Conservation (phyloP, 352 stramenopile genomes). For the Phytophthora citrophthora region DNA sequence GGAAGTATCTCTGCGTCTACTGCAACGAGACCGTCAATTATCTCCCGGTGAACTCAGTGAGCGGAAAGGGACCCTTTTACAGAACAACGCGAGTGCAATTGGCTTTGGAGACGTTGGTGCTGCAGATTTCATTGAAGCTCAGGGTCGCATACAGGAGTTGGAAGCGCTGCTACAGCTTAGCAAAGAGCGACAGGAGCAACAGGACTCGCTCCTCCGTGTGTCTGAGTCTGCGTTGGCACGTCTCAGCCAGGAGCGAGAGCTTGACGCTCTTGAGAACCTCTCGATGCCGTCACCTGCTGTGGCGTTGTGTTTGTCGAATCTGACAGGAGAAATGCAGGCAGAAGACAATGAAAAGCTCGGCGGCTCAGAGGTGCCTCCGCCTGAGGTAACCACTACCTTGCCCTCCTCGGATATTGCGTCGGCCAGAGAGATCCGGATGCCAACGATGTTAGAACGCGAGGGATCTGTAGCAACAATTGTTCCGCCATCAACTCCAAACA, state of each 20-base stretch:
- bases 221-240: conserved; percentile 60
- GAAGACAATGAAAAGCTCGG: conserved; percentile 8
- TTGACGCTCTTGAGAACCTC: conserved; percentile 45
- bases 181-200: conserved; percentile 60
- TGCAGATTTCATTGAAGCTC: conserved; percentile 64
- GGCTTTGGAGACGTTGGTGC: conserved; percentile 48
- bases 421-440: not conserved
- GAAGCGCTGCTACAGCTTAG: conserved; percentile 60
- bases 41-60: conserved; percentile 68
- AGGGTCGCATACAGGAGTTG: conserved; percentile 62
- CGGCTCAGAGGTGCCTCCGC: not conserved
- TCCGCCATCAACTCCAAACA: conserved; percentile 22
- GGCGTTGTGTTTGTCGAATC: conserved; percentile 15
- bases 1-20: conserved; percentile 64
- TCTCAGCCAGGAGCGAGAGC: conserved; percentile 56
- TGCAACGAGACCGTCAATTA: conserved; percentile 66
- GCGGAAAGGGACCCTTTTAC: conserved; percentile 64
- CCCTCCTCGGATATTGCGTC: conserved; percentile 2
- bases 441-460: conserved; percentile 7
- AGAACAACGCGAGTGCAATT: conserved; percentile 17
- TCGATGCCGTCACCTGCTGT: conserved; percentile 29
- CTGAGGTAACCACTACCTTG: not conserved
- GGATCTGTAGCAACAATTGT: conserved; percentile 2
- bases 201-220: conserved; percentile 63
- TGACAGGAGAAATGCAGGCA: conserved; percentile 8